phyloP scores from a whole-genome alignment of 73 alveolate genomes.

The Paramecium bursaria region DNA sequence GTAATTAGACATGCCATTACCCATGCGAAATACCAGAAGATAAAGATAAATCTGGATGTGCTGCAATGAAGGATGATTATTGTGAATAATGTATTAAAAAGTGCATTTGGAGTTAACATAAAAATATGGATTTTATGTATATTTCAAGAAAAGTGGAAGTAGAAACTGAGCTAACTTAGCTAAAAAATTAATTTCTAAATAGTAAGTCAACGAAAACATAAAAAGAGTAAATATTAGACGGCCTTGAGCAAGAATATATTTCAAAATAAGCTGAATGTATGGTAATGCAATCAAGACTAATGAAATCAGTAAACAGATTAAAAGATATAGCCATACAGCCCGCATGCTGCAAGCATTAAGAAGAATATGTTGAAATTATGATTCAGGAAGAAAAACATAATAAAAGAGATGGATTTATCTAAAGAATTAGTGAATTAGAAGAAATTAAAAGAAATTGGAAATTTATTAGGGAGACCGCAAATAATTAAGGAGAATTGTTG shows the following conservation, averaged over 20 bases:
- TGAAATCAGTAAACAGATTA: neutral
- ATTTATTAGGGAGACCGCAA: no score
- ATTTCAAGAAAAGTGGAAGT: neutral
- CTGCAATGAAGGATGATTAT: conserved; percentile 53
- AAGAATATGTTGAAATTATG: neutral
- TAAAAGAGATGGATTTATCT: neutral
- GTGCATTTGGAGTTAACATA: conserved; percentile 65
- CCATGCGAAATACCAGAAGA: conserved; percentile 35
- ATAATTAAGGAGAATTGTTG: no score
- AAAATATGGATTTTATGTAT: neutral
- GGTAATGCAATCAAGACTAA: neutral
- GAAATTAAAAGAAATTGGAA: neutral
- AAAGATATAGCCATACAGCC: conserved; percentile 6
- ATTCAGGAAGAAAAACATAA: neutral
- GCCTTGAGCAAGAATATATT: neutral
- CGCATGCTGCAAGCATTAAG: neutral
- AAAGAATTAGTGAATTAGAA: neutral
- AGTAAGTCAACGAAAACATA: conserved; percentile 3
- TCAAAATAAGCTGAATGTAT: neutral
- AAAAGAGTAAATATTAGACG: conserved; percentile 1
- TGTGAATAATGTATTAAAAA: conserved; percentile 44
- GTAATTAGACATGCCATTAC: conserved; percentile 66
- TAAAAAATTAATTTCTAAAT: conserved; percentile 35
- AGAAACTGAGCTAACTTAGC: neutral
- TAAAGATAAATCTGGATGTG: conserved; percentile 12